Percentiles rank a stretch among this genome's conserved stretches.
phyloP scores from a whole-genome alignment of 768 basidiomycete genomes.

The Macrocybe gigantea region DNA sequence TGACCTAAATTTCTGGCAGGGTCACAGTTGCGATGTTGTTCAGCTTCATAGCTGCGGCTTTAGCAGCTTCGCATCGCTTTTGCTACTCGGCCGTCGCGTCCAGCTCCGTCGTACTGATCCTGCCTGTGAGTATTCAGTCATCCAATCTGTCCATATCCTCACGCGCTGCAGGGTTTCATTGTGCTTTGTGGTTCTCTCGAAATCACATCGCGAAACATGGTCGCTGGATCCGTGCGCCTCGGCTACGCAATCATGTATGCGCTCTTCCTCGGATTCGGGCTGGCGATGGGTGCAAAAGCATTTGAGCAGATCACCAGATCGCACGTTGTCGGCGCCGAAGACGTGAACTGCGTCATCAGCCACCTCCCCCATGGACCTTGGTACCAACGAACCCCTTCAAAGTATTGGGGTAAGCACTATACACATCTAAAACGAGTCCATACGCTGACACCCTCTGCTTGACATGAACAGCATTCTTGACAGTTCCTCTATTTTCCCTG shows the following conservation, averaged over 20 bases:
- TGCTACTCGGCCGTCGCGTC: conserved; percentile 82
- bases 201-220: conserved; percentile 73
- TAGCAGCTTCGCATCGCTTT: conserved; percentile 61
- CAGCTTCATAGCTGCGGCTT: conserved; percentile 73
- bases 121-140: conserved; percentile 45
- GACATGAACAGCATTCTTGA: conserved; percentile 48
- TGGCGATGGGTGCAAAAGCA: conserved; percentile 71
- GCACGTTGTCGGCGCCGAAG: conserved; percentile 42
- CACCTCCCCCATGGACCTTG: conserved; percentile 59
- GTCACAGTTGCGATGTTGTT: conserved; percentile 76
- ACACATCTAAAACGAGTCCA: not conserved
- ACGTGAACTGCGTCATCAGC: conserved; percentile 53
- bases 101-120: conserved; percentile 71
- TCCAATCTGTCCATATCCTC: not conserved
- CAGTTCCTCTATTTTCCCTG: conserved; percentile 64
- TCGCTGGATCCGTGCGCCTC: conserved; percentile 78
- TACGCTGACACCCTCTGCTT: not conserved
- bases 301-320: conserved; percentile 52
- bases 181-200: conserved; percentile 73
- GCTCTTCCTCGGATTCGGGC: conserved; percentile 74
- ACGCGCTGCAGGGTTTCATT: conserved; percentile 47
- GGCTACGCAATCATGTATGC: conserved; percentile 79
- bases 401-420: conserved; percentile 60
- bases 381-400: conserved; percentile 67
- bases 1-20: conserved; percentile 24